These are phyloP conservation scores for Penstemon eatonii DNA, from an alignment of 257 asterid genomes.

Conservation along the genomic window DNA sequence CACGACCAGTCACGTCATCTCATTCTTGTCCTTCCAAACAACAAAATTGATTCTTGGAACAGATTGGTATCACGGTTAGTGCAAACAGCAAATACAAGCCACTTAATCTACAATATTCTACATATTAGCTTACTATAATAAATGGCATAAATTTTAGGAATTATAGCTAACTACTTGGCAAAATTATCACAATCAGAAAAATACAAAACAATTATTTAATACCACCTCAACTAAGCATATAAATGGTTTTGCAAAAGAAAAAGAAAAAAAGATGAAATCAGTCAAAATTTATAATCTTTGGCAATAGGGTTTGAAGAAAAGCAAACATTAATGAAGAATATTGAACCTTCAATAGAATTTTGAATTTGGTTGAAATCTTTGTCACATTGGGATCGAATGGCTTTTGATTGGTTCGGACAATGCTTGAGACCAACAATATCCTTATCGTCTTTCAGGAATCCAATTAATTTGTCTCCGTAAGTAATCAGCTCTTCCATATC, in stretches of 20 bases:
- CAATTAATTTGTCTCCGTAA: conserved; percentile 51
- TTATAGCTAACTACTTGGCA: not conserved
- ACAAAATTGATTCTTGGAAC: not conserved
- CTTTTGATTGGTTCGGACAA: conserved; percentile 42
- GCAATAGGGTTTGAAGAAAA: not conserved
- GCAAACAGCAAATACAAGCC: conserved; percentile 2
- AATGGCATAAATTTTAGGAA: not conserved
- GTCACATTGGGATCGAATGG: conserved; percentile 53
- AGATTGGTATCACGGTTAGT: not conserved
- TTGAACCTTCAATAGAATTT: conserved; percentile 57
- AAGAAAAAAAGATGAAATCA: not conserved
- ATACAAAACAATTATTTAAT: not conserved
- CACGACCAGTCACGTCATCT: not conserved
- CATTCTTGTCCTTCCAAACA: conserved; percentile 2
- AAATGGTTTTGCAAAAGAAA: not conserved
- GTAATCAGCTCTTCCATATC: conserved; percentile 51
- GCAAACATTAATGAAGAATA: not conserved
- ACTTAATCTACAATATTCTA: conserved; percentile 6
- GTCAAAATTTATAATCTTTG: too few species aligned
- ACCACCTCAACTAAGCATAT: not conserved
- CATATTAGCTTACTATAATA: not conserved
- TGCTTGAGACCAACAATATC: conserved; percentile 46
- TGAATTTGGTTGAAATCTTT: conserved; percentile 41
- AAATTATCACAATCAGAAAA: conserved; percentile 1
- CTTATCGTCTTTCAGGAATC: conserved; percentile 49